Evolutionary conservation across 192 early-diverging fungal genomes (phyloP).

Genomic region (Podochytrium sp.): DNA sequence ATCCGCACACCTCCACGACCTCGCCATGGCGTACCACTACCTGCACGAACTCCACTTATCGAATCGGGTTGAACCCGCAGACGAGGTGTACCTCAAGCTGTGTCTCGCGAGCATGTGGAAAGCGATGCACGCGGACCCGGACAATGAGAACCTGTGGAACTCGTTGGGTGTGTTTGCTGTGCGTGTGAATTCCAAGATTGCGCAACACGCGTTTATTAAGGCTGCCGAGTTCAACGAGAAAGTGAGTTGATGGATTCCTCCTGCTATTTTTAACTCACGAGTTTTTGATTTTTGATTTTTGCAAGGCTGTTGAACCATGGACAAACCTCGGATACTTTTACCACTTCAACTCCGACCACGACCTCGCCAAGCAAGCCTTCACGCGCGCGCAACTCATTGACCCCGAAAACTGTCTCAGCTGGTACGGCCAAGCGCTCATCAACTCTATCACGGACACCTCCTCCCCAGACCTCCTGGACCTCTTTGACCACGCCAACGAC

Average conservation of each 20-base stretch:
- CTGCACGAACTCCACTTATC: conserved; percentile 5
- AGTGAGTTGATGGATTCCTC: conserved; percentile 44
- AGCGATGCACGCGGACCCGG: conserved; percentile 43
- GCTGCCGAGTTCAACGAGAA: conserved; percentile 71
- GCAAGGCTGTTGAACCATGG: conserved; percentile 69
- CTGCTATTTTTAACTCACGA: not conserved
- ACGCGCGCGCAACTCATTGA: conserved; percentile 71
- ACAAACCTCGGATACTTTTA: conserved; percentile 84
- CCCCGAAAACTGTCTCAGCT: conserved; percentile 75
- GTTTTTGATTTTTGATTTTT: conserved; percentile 10
- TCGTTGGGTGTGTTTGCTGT: conserved; percentile 69
- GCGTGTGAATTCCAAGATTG: conserved; percentile 54
- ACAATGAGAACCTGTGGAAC: conserved; percentile 67
- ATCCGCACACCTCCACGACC: conserved; percentile 38
- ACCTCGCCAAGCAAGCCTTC: conserved; percentile 78
- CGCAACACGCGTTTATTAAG: conserved; percentile 86
- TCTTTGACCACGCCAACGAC: conserved; percentile 81
- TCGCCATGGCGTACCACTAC: conserved; percentile 40
- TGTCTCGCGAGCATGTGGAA: conserved; percentile 18
- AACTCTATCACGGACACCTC: conserved; percentile 60
- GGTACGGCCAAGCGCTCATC: conserved; percentile 87
- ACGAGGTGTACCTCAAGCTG: conserved; percentile 16
- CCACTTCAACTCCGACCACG: conserved; percentile 69
- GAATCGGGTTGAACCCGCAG: not conserved
- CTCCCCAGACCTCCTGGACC: conserved; percentile 57